Evolutionary conservation across 192 early-diverging fungal genomes (phyloP), one percentile per base, ranked within the genome.

Genomic region (Umbelopsis sp.): DNA sequence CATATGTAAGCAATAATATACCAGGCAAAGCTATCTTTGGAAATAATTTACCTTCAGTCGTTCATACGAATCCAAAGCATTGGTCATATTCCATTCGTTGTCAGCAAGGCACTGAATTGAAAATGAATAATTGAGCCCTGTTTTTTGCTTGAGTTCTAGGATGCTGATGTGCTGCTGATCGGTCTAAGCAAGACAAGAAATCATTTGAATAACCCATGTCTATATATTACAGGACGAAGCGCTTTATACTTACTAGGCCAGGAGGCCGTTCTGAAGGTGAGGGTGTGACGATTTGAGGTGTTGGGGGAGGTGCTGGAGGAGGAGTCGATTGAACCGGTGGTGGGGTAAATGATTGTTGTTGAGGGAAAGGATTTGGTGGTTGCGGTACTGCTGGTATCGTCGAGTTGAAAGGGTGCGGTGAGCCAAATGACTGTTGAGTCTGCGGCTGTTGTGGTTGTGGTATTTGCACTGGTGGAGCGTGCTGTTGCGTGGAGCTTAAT

Each of bases 61-160:
- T 32, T 62, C 56, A 62, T 32, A 62, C 4, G 56, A 62, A 31
- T 62, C 56, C 56, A 36, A 1, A 1, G 56, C 56, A 34, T 29
- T 62, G 14, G 56, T 26, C 26, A 32, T 34, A 20, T 34, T 62
- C 56, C 56, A 62, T 3, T 62, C 56, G 17, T 62, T 62, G 16
- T 62, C 56, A 62, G 56, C 56, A 29, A 62, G 29, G 56, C 56
- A 62, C 56, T 62, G 56, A 3, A 62, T 12, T 4, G 56, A 26
- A 31, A 62, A 62, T 8, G 26, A 29, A 26, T 62, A 62, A 32
- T 62, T 62, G 11, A 62, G 56, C 3, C 56, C 56, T 5, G 29
- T 62, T 29, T 26, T 10, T 20, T 62, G 56, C n/a, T 62, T 62
- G 3, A 62, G 56, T 32, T 32, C 29, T 31, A 62, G 24, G 4